Evolutionary conservation across 352 stramenopile species (phyloP), one percentile per base, ranked within the genome.

Genomic region (Globisporangium yorkense): DNA sequence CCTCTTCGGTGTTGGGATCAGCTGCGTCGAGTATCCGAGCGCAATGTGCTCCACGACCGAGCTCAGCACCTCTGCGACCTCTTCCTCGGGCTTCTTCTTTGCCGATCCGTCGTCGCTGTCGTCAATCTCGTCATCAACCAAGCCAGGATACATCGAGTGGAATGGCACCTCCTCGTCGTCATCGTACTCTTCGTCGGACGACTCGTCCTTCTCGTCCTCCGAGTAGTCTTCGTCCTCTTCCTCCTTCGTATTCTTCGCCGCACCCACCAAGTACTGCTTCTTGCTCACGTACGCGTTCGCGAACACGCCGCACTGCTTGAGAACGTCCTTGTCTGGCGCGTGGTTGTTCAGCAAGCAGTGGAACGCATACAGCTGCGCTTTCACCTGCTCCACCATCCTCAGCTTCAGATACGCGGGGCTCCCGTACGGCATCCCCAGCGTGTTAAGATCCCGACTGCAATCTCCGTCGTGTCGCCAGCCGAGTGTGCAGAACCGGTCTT

Each of bases 271-370:
- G 29, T 87, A 75, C 53, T 94, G 79, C 27, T 84, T 89, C 41
- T 78, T 83, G 60, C 75, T 86, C 4, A 90, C 81, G 33, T 79
- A 96, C 4, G 87, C 85, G 51, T 89, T 89, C 5, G 87, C 87
- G 53, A 75, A 87, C 21, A 84, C 82, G 41, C 87, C 87, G 51
- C 87, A 96, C 61, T 94, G 85, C 58, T 94, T 94, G 13, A 96
- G 60, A 31, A 94, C 87, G 61, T 91, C 77, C 58, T 82, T 86
- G 58, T 92, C 85, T 1, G 87, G 87, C 5, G 81, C 84, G 51
- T 96, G 84, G 61, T 94, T 92, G 67, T 96, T 93, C 50, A 94
- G 44, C 33, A 96, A 65, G 54, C 83, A 94, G 66, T 94, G 84
- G 51, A 96, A 94, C 1, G 87, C 87, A 37, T 92, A 96, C 4